Conservation (phyloP, 2,329 filamentous ascomycete genomes). For the Penicillium sp. region DNA sequence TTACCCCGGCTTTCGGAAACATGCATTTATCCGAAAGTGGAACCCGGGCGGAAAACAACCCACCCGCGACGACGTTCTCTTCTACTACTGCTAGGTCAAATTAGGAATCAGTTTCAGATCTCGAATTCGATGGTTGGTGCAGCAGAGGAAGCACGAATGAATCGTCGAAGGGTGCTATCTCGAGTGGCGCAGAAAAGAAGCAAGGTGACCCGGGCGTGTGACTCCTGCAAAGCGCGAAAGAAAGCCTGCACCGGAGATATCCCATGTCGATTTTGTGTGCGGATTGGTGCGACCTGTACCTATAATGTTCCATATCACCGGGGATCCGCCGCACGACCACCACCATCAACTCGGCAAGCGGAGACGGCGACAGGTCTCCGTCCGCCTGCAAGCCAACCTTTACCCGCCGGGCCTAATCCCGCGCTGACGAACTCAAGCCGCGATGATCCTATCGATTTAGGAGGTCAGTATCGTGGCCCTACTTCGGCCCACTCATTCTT, state of each 20-base stretch:
- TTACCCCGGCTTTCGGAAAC: no score
- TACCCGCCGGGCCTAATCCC: neutral
- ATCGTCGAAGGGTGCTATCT: neutral
- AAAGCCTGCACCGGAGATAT: constrained; percentile 25
- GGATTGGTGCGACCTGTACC: constrained; percentile 14
- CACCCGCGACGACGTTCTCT: no score
- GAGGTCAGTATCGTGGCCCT: constrained; percentile 24
- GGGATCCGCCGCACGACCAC: constrained; percentile 21
- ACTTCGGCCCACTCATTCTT: constrained; percentile 27
- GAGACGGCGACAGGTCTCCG: neutral
- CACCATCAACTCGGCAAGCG: constrained; percentile 7
- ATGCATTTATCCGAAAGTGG: no score
- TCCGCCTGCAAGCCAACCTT: no score
- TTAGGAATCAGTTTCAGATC: no score
- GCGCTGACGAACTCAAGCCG: neutral
- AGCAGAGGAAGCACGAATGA: neutral
- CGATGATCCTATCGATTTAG: constrained; percentile 7
- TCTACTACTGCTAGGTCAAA: no score
- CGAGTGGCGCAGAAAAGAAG: constrained; percentile 16
- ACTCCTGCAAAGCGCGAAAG: constrained; percentile 25
- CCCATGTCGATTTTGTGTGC: constrained; percentile 21
- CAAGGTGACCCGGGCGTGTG: constrained; percentile 27
- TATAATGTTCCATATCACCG: constrained; percentile 24
- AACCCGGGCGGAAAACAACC: no score
- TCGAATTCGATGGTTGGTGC: no score